These are phyloP conservation scores for Aureobasidium sp. DNA, from an alignment of 2,329 filamentous ascomycete species.

Conservation along the genomic window DNA sequence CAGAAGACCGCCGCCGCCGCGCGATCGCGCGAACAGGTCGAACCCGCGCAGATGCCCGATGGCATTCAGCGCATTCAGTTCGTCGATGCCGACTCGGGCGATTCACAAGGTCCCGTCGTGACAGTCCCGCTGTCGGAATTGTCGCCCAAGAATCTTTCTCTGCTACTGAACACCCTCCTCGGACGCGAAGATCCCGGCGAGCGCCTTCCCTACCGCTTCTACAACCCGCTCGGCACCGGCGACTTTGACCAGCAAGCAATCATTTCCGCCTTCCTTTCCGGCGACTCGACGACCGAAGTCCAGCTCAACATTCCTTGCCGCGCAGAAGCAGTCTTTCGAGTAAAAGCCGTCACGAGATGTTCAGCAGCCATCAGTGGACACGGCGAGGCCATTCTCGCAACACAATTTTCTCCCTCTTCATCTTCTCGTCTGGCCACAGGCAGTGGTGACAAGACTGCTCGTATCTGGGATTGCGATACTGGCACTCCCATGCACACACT, in stretches of 20 bases:
- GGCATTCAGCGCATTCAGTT: conserved; percentile 71
- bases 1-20: conserved; percentile 71
- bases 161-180: conserved; percentile 77
- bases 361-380: conserved; percentile 84
- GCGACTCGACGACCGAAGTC: conserved; percentile 49
- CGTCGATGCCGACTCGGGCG: conserved; percentile 66
- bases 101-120: conserved; percentile 63
- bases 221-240: conserved; percentile 42
- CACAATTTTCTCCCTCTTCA: conserved; percentile 74
- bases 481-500: conserved; percentile 82
- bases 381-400: conserved; percentile 79
- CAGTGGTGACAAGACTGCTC: conserved; percentile 81
- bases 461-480: conserved; percentile 92
- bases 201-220: conserved; percentile 59
- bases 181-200: conserved; percentile 55
- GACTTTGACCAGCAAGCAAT: conserved; percentile 34
- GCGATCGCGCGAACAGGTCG: conserved; percentile 65
- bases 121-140: conserved; percentile 77
- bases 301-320: conserved; percentile 57
- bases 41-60: conserved; percentile 52
- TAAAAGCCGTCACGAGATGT: conserved; percentile 85
- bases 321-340: conserved; percentile 88
- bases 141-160: conserved; percentile 79
- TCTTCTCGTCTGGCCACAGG: conserved; percentile 78
- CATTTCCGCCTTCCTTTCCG: conserved; percentile 41